Base-by-base conservation (phyloP, 805 yeast species). In the Suhomyces sp. region DNA sequence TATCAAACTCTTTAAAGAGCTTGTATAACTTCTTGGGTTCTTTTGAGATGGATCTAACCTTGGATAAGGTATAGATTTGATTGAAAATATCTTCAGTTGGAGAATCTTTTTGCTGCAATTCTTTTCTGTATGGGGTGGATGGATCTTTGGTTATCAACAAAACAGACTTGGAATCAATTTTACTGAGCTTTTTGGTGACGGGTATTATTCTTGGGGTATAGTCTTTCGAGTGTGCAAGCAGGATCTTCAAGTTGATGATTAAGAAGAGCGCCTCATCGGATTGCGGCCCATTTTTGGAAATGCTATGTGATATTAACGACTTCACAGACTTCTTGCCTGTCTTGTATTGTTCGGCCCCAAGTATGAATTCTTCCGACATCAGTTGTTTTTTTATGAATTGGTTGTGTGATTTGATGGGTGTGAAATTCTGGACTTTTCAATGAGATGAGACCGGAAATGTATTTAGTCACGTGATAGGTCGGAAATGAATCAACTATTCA, bases 121-220 rank as follows among this genome's bases (percentile, higher is more conserved):
- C 66, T 8, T 64, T 65, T 22, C 79, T 65, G 48, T 77, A 84
- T 5, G 69, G 65, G 4, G 74, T 64, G 4, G 81, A 74, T 1
- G 91, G 90, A 50, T 86, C 93, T 44, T 82, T 84, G 6, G 91
- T 82, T 10, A 87, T 70, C 13, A 87, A 63, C 4, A 84, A 53
- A 4, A 83, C 70, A 15, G 77, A 63, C 32, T 72, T 63, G 14
- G 73, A 72, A 14, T 70, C 70, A 2, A 76, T 53, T 37, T 66
- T 68, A 34, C 70, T 72, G 37, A 83, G 54, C 43, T 74, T 70
- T 44, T 72, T 63, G 0, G 76, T 68, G 9, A 83, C 44, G 3
- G 87, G 84, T 38, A 81, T 65, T 31, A 81, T 72, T 26, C 85
- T 60, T 3, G 85, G 83, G 1, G 74, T 63, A 42, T 66, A 61